A percentile compares a stretch with the other conserved stretches of the same genome.
Conservation (phyloP, 2,329 filamentous ascomycete species). For the Ophiostoma tasmaniense region DNA sequence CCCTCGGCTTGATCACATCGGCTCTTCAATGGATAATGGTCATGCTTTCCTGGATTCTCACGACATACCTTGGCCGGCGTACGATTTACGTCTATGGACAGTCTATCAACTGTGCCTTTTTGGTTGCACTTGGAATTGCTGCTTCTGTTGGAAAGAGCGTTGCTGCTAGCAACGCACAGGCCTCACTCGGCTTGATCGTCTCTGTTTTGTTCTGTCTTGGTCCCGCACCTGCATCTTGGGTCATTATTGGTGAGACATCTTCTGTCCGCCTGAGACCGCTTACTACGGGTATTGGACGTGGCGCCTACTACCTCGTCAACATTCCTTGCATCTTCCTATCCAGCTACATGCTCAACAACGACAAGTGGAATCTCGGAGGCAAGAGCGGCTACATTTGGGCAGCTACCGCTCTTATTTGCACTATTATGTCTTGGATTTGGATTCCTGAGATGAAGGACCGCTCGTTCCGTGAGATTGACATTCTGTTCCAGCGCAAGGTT, state of each 20-base stretch:
- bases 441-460: conserved; percentile 50
- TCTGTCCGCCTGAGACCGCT: conserved; percentile 28
- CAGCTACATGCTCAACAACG: conserved; percentile 33
- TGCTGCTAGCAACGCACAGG: conserved; percentile 23
- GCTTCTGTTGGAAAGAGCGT: conserved; percentile 34
- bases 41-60: conserved; percentile 58
- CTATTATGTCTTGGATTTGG: conserved; percentile 38
- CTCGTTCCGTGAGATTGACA: conserved; percentile 55
- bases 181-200: conserved; percentile 18
- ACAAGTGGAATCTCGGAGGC: conserved; percentile 37
- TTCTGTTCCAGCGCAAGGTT: conserved; percentile 46
- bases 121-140: conserved; percentile 22
- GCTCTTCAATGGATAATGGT: conserved; percentile 53
- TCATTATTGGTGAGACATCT: conserved; percentile 34
- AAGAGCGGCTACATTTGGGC: conserved; percentile 54
- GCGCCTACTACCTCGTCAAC: conserved; percentile 26
- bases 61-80: conserved; percentile 29
- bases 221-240: conserved; percentile 35
- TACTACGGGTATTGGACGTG: conserved; percentile 26
- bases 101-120: conserved; percentile 17
- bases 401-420: conserved; percentile 48
- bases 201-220: conserved; percentile 52
- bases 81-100: conserved; percentile 20
- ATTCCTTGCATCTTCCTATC: conserved; percentile 25
- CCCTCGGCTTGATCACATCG: conserved; percentile 55